Evolutionary conservation across 2,329 filamentous ascomycete genomes (phyloP).

Genomic region (Geosmithia putterillii): DNA sequence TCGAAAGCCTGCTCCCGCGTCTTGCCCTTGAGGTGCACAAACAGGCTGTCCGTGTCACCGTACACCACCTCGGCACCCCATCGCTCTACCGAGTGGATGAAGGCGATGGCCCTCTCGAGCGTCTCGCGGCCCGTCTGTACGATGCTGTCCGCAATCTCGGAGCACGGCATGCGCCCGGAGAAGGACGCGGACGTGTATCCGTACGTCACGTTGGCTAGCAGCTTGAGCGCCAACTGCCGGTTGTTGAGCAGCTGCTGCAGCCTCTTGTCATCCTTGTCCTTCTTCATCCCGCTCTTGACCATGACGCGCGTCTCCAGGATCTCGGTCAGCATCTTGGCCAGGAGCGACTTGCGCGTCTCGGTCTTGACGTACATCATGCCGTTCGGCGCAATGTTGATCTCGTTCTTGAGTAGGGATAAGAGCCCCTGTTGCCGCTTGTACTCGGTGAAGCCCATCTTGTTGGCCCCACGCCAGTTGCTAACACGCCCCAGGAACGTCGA

Average conservation of each 20-base stretch:
- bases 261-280: slow-evolving; percentile 75
- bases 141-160: slow-evolving; percentile 95
- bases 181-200: slow-evolving; percentile 96
- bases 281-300: slow-evolving; percentile 96
- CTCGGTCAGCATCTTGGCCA: slow-evolving; percentile 94
- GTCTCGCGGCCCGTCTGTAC: slow-evolving; percentile 94
- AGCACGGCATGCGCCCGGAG: slow-evolving; percentile 94
- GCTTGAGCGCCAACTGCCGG: slow-evolving; percentile 81
- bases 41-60: slow-evolving; percentile 92
- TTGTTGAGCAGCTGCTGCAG: slow-evolving; percentile 86
- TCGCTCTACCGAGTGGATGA: slow-evolving; percentile 74
- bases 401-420: slow-evolving; percentile 64
- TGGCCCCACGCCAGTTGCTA: slow-evolving; percentile 74
- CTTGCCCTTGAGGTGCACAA: slow-evolving; percentile 78
- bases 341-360: slow-evolving; percentile 73
- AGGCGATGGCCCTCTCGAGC: slow-evolving; percentile 80
- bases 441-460: slow-evolving; percentile 90
- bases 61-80: slow-evolving; percentile 98
- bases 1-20: slow-evolving; percentile 82
- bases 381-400: slow-evolving; percentile 89
- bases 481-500: slow-evolving; percentile 89
- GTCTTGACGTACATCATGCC: slow-evolving; percentile 91
- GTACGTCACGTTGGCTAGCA: slow-evolving; percentile 98
- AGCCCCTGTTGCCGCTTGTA: slow-evolving; percentile 68
- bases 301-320: slow-evolving; percentile 93